Evolutionary conservation across 2,329 filamentous ascomycete species (phyloP).

Genomic region (Fusarium mexicanum): DNA sequence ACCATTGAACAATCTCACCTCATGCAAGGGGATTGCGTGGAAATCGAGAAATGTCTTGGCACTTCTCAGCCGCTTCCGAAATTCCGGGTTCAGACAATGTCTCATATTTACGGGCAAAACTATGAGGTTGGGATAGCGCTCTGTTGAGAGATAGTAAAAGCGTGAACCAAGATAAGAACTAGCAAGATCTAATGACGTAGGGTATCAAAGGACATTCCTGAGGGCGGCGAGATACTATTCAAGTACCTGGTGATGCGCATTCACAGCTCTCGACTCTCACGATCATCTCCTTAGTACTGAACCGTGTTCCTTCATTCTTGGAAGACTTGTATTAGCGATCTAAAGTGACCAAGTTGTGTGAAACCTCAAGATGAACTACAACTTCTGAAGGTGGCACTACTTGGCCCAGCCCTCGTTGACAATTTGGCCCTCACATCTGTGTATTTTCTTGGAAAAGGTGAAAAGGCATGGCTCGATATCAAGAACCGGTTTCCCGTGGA

Average conservation of each 20-base stretch:
- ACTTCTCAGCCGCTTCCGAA: conserved; percentile 1
- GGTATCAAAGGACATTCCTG: not conserved
- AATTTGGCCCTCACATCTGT: not conserved
- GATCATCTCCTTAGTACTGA: not conserved
- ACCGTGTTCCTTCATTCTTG: not conserved
- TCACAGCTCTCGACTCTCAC: not conserved
- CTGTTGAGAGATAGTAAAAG: not conserved
- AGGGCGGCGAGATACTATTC: not conserved
- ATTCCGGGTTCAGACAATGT: not conserved
- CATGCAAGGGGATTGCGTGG: not conserved
- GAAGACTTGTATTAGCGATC: not conserved
- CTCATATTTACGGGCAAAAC: not conserved
- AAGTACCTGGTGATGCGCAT: not conserved
- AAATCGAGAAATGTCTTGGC: conserved; percentile 6
- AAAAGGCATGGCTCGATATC: not conserved
- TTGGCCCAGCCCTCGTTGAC: no score
- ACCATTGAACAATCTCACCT: conserved; percentile 7
- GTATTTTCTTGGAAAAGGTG: not conserved
- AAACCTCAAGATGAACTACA: not conserved
- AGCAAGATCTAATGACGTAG: not conserved
- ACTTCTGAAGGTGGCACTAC: not conserved
- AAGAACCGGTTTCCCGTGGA: not conserved
- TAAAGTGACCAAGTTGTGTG: not conserved
- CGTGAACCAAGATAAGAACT: not conserved
- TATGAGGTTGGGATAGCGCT: not conserved